A percentile compares a stretch with the other conserved stretches of the same genome.
Evolutionary conservation across 306 rosid genomes (phyloP).

Genomic region (Erythrophleum fordii): DNA sequence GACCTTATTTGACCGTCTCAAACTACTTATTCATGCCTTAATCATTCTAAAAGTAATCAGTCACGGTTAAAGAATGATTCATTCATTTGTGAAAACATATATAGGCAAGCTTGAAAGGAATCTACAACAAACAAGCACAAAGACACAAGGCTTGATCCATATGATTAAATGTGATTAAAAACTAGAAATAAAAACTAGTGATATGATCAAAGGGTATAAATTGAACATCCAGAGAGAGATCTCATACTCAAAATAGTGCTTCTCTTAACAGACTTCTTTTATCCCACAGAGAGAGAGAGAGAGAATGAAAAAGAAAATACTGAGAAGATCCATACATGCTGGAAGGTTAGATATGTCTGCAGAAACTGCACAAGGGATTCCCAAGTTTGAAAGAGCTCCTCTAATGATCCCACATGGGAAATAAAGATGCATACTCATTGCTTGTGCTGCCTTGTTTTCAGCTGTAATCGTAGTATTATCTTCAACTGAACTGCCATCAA

Average conservation of each 20-base stretch:
- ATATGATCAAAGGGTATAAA: not conserved
- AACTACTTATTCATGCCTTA: not conserved
- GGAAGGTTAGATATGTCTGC: slow-evolving; percentile 91
- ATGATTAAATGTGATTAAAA: slow-evolving; percentile 22
- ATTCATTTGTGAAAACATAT: slow-evolving; percentile 17
- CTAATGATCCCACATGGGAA: slow-evolving; percentile 96
- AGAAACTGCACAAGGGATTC: slow-evolving; percentile 95
- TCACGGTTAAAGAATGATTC: not conserved
- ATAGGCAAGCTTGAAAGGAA: not conserved
- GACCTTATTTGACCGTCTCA: slow-evolving; percentile 7
- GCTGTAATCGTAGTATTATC: slow-evolving; percentile 55
- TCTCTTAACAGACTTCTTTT: not conserved
- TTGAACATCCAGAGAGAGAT: slow-evolving; percentile 30
- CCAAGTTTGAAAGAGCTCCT: slow-evolving; percentile 96
- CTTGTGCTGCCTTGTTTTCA: slow-evolving; percentile 71
- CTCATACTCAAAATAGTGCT: slow-evolving; percentile 28
- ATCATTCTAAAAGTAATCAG: not conserved
- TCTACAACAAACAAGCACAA: not conserved
- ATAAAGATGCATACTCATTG: slow-evolving; percentile 90
- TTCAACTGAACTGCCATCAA: slow-evolving; percentile 59
- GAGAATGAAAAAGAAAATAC: not conserved
- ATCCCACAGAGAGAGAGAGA: not conserved
- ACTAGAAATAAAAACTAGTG: slow-evolving; percentile 12
- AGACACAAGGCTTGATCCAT: not conserved
- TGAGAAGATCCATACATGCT: slow-evolving; percentile 64